Evolutionary conservation across 495 filamentous ascomycete genomes (phyloP).

Genomic region (Penicillium malachiteum): DNA sequence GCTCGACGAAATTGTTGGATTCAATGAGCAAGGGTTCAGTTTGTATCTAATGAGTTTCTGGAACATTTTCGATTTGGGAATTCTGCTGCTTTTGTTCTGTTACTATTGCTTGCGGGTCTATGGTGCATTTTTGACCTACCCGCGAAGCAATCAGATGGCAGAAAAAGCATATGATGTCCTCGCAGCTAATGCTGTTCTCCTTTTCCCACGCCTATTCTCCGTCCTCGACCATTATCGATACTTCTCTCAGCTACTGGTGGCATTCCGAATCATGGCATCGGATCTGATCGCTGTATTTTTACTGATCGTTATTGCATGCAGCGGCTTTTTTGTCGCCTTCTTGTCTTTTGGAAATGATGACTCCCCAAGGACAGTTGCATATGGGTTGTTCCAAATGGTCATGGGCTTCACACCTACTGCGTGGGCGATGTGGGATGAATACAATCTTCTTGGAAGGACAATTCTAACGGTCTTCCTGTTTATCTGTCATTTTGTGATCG

Average conservation of each 20-base stretch:
- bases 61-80: constrained; percentile 92
- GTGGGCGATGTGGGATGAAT: constrained; percentile 71
- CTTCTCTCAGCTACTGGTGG: constrained; percentile 90
- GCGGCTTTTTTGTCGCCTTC: constrained; percentile 93
- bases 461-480: constrained; percentile 81
- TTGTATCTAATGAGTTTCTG: constrained; percentile 96
- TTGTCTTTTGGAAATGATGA: constrained; percentile 68
- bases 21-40: constrained; percentile 91
- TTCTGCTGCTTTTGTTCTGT: constrained; percentile 77
- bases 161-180: constrained; percentile 86
- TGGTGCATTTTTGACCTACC: constrained; percentile 74
- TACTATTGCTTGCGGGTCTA: constrained; percentile 89
- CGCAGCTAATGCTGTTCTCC: constrained; percentile 80
- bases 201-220: constrained; percentile 88
- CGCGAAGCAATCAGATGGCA: constrained; percentile 61
- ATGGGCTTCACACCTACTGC: constrained; percentile 85
- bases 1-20: constrained; percentile 91
- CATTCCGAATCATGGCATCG: constrained; percentile 87
- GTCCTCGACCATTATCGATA: constrained; percentile 91
- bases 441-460: constrained; percentile 71
- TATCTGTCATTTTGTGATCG: constrained; percentile 92
- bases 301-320: constrained; percentile 80
- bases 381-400: constrained; percentile 85
- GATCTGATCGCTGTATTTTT: constrained; percentile 82
- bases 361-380: constrained; percentile 68